Conservation (phyloP, 148 eudicot species). For the Oxyria digyna region DNA sequence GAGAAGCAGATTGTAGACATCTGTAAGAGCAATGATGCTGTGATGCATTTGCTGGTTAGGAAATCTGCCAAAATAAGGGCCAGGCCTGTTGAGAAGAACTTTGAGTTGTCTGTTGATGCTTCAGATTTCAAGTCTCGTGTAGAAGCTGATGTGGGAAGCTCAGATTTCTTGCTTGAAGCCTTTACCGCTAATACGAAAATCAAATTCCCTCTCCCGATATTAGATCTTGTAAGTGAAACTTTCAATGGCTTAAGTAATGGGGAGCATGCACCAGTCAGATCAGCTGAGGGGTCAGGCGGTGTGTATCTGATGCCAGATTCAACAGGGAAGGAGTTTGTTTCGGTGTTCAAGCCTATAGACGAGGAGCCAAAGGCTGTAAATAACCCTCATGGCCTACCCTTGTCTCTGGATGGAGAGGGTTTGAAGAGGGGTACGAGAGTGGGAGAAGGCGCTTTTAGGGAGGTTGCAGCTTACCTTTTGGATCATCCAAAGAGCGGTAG, state of each 20-base stretch:
- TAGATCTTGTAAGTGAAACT: slow-evolving; percentile 39
- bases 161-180: slow-evolving; percentile 40
- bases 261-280: slow-evolving; percentile 55
- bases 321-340: slow-evolving; percentile 45
- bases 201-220: slow-evolving; percentile 32
- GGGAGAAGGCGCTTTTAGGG: slow-evolving; percentile 87
- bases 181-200: slow-evolving; percentile 46
- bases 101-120: slow-evolving; percentile 63
- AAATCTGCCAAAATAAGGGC: slow-evolving; percentile 60
- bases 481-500: slow-evolving; percentile 72
- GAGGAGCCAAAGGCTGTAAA: slow-evolving; percentile 91
- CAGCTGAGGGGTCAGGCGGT: slow-evolving; percentile 92
- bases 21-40: slow-evolving; percentile 52
- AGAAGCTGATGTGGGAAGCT: slow-evolving; percentile 13
- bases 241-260: slow-evolving; percentile 50
- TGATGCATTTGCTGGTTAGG: slow-evolving; percentile 65
- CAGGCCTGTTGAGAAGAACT: slow-evolving; percentile 48
- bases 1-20: slow-evolving; percentile 56
- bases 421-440: slow-evolving; percentile 84
- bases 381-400: slow-evolving; percentile 69
- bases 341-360: slow-evolving; percentile 85
- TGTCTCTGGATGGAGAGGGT: slow-evolving; percentile 81
- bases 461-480: slow-evolving; percentile 72
- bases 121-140: slow-evolving; percentile 20
- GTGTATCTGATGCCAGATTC: slow-evolving; percentile 73